phyloP scores from a whole-genome alignment of 352 stramenopile species.

The Elongisporangium anandrum region DNA sequence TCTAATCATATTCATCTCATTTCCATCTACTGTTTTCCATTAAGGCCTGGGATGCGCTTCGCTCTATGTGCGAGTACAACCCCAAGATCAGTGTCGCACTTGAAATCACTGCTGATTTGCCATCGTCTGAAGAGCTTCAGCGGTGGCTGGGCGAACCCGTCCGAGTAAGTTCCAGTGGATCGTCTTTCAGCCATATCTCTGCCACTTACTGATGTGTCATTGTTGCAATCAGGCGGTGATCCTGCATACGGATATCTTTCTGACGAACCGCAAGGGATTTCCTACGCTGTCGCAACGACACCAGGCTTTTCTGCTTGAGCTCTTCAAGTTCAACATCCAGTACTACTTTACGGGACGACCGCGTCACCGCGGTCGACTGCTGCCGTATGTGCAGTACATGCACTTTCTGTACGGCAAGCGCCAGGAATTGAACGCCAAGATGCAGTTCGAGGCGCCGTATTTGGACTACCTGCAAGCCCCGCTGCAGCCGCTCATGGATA shows the following conservation, averaged over 20 bases:
- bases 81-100: slow-evolving; percentile 79
- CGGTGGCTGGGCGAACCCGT: slow-evolving; percentile 89
- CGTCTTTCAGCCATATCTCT: not conserved
- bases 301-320: slow-evolving; percentile 75
- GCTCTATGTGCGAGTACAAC: slow-evolving; percentile 81
- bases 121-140: slow-evolving; percentile 52
- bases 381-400: slow-evolving; percentile 94
- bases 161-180: slow-evolving; percentile 16
- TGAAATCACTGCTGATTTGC: slow-evolving; percentile 82
- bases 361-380: slow-evolving; percentile 59
- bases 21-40: not conserved
- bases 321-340: slow-evolving; percentile 83
- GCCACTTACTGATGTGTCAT: not conserved
- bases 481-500: slow-evolving; percentile 97
- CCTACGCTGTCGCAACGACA: slow-evolving; percentile 92
- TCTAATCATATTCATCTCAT: too few species aligned
- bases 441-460: slow-evolving; percentile 91
- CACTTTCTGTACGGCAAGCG: slow-evolving; percentile 87
- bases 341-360: slow-evolving; percentile 82
- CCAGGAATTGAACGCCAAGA: slow-evolving; percentile 65
- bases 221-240: slow-evolving; percentile 56
- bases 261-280: slow-evolving; percentile 96
- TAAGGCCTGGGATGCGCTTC: slow-evolving; percentile 76
- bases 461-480: slow-evolving; percentile 96
- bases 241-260: slow-evolving; percentile 89